These are phyloP conservation scores for Platanus orientalis DNA, from an alignment of 164 flowering plant genomes.

Conservation along the genomic window DNA sequence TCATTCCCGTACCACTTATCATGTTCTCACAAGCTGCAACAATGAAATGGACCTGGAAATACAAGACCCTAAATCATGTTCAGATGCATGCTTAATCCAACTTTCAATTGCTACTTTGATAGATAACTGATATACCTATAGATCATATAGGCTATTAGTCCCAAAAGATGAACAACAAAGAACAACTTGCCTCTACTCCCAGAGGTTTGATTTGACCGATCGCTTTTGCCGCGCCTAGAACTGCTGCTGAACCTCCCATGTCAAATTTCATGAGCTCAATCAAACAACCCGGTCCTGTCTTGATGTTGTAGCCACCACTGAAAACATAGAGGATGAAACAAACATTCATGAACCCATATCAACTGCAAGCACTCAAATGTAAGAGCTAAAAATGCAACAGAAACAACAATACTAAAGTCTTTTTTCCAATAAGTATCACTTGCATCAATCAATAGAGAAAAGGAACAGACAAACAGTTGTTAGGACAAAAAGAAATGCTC, in stretches of 20 bases:
- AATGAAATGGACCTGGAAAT: conserved; percentile 66
- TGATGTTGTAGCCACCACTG: conserved; percentile 99
- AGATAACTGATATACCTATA: background rate
- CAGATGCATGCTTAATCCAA: background rate
- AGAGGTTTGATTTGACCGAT: conserved; percentile 88
- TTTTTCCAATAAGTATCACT: background rate
- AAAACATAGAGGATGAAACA: conserved; percentile 16
- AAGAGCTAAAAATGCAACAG: background rate
- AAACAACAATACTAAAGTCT: background rate
- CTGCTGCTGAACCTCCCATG: conserved; percentile 99
- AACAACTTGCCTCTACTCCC: conserved; percentile 86
- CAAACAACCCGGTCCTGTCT: conserved; percentile 83
- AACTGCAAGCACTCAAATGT: background rate
- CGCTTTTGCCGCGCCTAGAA: conserved; percentile 94
- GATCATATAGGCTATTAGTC: no score
- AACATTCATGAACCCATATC: background rate
- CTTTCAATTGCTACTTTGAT: background rate
- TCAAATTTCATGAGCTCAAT: conserved; percentile 96
- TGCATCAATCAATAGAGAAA: background rate
- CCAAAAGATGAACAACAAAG: background rate
- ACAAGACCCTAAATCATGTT: background rate
- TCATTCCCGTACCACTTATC: conserved; percentile 97
- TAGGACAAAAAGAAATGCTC: background rate
- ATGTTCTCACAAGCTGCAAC: conserved; percentile 97
- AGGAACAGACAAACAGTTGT: background rate